Evolutionary conservation across 148 eudicot species (phyloP), one percentile per base, ranked within the genome.

Genomic region (Cornus kousa): DNA sequence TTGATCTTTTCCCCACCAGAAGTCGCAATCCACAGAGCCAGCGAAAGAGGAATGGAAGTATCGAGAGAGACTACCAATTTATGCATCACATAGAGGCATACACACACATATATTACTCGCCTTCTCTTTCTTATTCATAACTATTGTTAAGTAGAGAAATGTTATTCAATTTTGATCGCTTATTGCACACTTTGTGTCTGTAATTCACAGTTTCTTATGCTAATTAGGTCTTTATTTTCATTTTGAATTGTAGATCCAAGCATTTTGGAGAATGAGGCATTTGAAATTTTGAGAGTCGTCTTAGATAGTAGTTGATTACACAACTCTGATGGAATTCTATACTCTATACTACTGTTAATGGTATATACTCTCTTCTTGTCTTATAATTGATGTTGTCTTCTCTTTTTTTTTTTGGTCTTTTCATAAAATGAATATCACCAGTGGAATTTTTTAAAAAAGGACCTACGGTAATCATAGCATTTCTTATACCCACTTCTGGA

Each of bases 191-290:
- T 73, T 79, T 53, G 59, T 53, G 4, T 14, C 14, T 6, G 59
- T 53, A 2, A 13, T 1, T 53, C 17, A 11, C 59, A 53, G 14
- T 46, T 46, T 55, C 50, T 72, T 17, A 67, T 28, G 8, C 57
- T 39, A 37, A 46, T 39, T 80, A 33, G 39, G 60, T 80, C 39
- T 68, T 57, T 72, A 10, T 28, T 13, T 46, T 50, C 55, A 16
- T 8, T 66, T 72, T 70, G 33, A 31, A 24, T 39, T 31, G 7
- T 76, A 95, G 98, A 90, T 82, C 73, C 93, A 73, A 86, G 83
- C 35, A 82, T 93, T 77, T 80, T 94, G 16, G 98, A 89, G 80
- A 82, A 37, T 59, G 93, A 93, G 85, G 97, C 97, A 75, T 70
- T 72, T 85, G 93, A 88, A 74, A 92, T 91, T 83, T 80, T 93